Base-by-base conservation (phyloP, 1,139 yeast species). In the Hanseniaspora gamundiae region DNA sequence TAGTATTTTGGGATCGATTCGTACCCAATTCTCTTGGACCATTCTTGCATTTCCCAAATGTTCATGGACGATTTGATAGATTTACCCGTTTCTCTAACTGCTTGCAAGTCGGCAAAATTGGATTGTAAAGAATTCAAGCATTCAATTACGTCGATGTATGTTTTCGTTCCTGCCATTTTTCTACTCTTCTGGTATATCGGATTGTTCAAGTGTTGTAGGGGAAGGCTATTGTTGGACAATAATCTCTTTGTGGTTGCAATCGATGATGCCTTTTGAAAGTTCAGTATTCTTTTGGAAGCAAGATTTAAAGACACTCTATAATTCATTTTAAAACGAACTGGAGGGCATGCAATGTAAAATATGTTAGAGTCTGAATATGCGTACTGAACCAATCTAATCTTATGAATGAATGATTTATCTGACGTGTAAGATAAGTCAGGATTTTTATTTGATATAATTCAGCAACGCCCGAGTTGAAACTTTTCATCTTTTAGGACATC, bases 71-170 rank as follows among this genome's bases (percentile, higher is more conserved):
- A 82, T 49, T 80, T 73, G 51, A 81, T 74, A 9, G 46, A 43
- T 42, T 70, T 72, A 1, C 93, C 94, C 7, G 84, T 68, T 53
- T 78, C 75, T 49, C 85, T 73, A 45, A 78, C 73, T 4, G 94
- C 94, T 62, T 87, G 94, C 42, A 93, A 76, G 13, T 88, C 77
- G 27, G 95, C 91, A 61, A 81, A 86, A 60, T 91, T 93, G 30
- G 96, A 83, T 60, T 93, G 99, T 39, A 88, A 68, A 10, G 87
- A 74, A 64, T 93, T 93, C 54, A 93, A 70, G 9, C 93, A 86
- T 47, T 71, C 71, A 44, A 93, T 77, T 2, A 98, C 98, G 62
- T 83, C 94, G 58, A 74, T 69, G 42, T 62, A 63, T 19, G 59
- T 52, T 50, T 53, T 59, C 6, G 26, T 19, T 17, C 36, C 36